Percentiles rank a stretch among this genome's conserved stretches.
These are phyloP conservation scores for Trichosporon sp. DNA, from an alignment of 1,284 basidiomycete genomes.

Conservation along the genomic window DNA sequence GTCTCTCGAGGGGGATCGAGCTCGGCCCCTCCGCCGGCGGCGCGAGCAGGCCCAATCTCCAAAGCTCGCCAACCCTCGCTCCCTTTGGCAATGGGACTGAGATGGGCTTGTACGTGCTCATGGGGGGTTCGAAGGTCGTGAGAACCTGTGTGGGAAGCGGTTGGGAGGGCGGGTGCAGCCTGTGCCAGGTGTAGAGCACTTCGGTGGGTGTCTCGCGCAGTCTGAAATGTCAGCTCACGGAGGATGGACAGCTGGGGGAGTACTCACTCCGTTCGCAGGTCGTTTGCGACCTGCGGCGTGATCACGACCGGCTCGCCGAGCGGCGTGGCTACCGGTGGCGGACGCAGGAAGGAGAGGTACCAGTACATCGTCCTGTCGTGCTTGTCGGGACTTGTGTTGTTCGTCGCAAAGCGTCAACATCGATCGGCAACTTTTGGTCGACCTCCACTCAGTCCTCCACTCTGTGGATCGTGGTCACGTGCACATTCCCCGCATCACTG, in stretches of 20 bases:
- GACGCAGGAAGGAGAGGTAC: conserved; percentile 57
- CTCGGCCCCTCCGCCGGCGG: conserved; percentile 9
- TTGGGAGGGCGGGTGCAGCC: conserved; percentile 20
- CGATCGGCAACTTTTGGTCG: conserved; percentile 16
- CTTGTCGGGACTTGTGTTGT: not conserved
- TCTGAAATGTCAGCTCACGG: conserved; percentile 30
- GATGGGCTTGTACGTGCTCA: conserved; percentile 72
- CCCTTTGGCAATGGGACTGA: conserved; percentile 65
- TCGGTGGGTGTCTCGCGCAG: conserved; percentile 41
- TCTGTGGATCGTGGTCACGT: not conserved
- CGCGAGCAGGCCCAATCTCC: conserved; percentile 66
- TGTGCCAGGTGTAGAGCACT: conserved; percentile 50
- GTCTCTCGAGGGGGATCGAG: not conserved
- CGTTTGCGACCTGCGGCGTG: conserved; percentile 57
- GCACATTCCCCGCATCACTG: not conserved
- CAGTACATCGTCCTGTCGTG: conserved; percentile 48
- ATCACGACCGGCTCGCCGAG: conserved; percentile 42
- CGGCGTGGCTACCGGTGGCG: conserved; percentile 47
- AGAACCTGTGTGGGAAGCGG: conserved; percentile 61
- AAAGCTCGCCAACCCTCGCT: conserved; percentile 63
- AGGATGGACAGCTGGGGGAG: not conserved
- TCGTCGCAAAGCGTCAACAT: not conserved
- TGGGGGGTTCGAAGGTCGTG: conserved; percentile 66
- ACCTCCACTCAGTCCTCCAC: conserved; percentile 4
- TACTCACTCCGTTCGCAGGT: conserved; percentile 55